A percentile compares a stretch with the other conserved stretches of the same genome.
These are phyloP conservation scores for Conoideocrella luteorostrata DNA, from an alignment of 2,329 filamentous ascomycete genomes.

Conservation along the genomic window DNA sequence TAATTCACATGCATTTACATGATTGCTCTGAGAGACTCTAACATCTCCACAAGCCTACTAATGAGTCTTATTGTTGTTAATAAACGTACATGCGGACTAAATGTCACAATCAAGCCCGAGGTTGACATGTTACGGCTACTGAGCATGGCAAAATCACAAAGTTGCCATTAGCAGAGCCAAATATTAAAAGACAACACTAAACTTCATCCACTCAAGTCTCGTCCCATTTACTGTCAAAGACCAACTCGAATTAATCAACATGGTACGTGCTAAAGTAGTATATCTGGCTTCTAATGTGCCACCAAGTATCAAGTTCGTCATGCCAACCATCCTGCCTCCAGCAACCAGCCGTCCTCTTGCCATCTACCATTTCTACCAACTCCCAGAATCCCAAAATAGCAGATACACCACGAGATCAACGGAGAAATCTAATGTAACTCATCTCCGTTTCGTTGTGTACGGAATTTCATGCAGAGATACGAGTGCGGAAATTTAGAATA, in stretches of 20 bases:
- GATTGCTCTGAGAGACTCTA: too few relatives aligned
- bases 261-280: conserved; percentile 3
- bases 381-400: conserved; percentile 24
- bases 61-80: too few relatives aligned
- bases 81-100: too few relatives aligned
- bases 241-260: neutral
- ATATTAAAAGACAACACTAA: too few relatives aligned
- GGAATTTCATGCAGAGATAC: conserved; percentile 25
- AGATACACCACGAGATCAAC: conserved; percentile 17
- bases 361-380: conserved; percentile 28
- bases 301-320: conserved; percentile 4
- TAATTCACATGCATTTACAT: too few relatives aligned
- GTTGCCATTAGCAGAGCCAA: too few relatives aligned
- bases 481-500: conserved; percentile 41
- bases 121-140: too few relatives aligned
- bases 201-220: too few relatives aligned
- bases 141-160: too few relatives aligned
- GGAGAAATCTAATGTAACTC: neutral
- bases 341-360: conserved; percentile 6
- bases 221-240: neutral
- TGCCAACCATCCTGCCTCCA: conserved; percentile 5
- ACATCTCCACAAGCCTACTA: too few relatives aligned
- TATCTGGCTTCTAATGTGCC: conserved; percentile 8
- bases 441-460: conserved; percentile 8
- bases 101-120: too few relatives aligned